A percentile compares a stretch with the other conserved stretches of the same genome.
These are phyloP conservation scores for Fusarium sororula DNA, from an alignment of 2,329 filamentous ascomycete species.

Conservation along the genomic window DNA sequence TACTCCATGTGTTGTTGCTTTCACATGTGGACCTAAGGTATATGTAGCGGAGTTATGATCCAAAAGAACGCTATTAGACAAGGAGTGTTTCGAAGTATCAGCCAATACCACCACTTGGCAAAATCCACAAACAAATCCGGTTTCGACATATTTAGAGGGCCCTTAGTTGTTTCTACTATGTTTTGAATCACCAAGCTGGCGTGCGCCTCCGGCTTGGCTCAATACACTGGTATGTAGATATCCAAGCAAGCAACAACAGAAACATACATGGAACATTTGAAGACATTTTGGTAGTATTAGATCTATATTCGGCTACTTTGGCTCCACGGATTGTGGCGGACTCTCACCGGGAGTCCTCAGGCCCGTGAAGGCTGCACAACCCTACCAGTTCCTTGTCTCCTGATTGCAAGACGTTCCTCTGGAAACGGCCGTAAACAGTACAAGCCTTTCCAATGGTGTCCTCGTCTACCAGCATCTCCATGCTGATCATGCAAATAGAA, in stretches of 20 bases:
- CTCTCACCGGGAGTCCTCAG: background rate
- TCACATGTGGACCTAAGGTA: background rate
- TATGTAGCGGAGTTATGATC: background rate
- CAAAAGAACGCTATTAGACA: slow-evolving; percentile 1
- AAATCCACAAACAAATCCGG: slow-evolving; percentile 2
- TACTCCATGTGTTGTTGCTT: background rate
- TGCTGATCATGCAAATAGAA: slow-evolving; percentile 2
- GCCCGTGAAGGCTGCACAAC: background rate
- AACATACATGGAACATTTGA: background rate
- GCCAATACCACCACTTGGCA: slow-evolving; percentile 5
- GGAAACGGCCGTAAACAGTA: slow-evolving; percentile 1
- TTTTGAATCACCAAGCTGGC: slow-evolving; percentile 6
- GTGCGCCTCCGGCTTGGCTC: slow-evolving; percentile 5
- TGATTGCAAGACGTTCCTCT: slow-evolving; percentile 4
- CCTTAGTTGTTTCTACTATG: background rate
- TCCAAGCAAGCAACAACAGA: background rate
- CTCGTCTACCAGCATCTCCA: slow-evolving; percentile 14
- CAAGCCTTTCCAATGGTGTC: background rate
- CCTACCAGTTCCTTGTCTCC: slow-evolving; percentile 2
- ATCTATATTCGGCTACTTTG: slow-evolving; percentile 7
- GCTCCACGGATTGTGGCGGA: background rate
- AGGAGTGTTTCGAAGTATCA: slow-evolving; percentile 24
- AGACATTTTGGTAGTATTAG: slow-evolving; percentile 22
- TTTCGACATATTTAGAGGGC: background rate
- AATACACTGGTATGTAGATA: background rate